These are phyloP conservation scores for Gracilaria domingensis DNA, from an alignment of 23 red algal genomes.

Conservation along the genomic window DNA sequence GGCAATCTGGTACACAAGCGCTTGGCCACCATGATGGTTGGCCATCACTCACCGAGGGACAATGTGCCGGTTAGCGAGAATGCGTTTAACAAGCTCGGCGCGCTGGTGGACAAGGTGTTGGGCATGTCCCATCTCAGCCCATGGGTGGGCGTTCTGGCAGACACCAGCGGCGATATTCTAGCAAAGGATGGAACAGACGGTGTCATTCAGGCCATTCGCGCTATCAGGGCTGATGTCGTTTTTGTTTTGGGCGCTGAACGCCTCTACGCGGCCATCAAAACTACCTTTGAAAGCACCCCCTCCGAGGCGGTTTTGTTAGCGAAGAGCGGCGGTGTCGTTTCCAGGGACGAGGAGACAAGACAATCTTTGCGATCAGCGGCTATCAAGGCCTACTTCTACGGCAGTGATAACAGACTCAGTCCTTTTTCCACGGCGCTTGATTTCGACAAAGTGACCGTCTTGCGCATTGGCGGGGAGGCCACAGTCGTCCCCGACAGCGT, in stretches of 20 bases:
- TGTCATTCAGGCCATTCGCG: slow-evolving; percentile 51
- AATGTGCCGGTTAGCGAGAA: slow-evolving; percentile 51
- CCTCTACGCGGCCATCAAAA: slow-evolving; percentile 72
- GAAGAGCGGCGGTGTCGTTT: slow-evolving; percentile 93
- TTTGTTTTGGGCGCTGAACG: slow-evolving; percentile 94
- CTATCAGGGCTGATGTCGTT: slow-evolving; percentile 62
- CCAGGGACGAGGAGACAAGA: slow-evolving; percentile 64
- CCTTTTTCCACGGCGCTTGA: slow-evolving; percentile 80
- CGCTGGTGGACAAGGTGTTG: slow-evolving; percentile 41
- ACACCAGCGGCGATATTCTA: slow-evolving; percentile 65
- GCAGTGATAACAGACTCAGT: slow-evolving; percentile 69
- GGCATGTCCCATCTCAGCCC: slow-evolving; percentile 23
- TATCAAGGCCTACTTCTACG: slow-evolving; percentile 96
- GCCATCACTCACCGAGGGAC: slow-evolving; percentile 37
- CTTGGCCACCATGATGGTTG: slow-evolving; percentile 31
- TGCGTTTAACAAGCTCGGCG: slow-evolving; percentile 55
- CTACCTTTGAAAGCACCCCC: slow-evolving; percentile 35
- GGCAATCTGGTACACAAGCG: slow-evolving; percentile 67
- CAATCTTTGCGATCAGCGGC: slow-evolving; percentile 40
- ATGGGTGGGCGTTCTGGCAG: slow-evolving; percentile 41
- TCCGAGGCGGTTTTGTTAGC: slow-evolving; percentile 73
- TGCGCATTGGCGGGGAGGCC: slow-evolving; percentile 47
- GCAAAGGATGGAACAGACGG: slow-evolving; percentile 45
- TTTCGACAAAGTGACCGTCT: slow-evolving; percentile 70
- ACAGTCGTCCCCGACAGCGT: slow-evolving; percentile 76